Percentiles rank a stretch among this genome's conserved stretches.
Conservation (phyloP, 2,329 filamentous ascomycete species). For the Calonectria pauciramosa region DNA sequence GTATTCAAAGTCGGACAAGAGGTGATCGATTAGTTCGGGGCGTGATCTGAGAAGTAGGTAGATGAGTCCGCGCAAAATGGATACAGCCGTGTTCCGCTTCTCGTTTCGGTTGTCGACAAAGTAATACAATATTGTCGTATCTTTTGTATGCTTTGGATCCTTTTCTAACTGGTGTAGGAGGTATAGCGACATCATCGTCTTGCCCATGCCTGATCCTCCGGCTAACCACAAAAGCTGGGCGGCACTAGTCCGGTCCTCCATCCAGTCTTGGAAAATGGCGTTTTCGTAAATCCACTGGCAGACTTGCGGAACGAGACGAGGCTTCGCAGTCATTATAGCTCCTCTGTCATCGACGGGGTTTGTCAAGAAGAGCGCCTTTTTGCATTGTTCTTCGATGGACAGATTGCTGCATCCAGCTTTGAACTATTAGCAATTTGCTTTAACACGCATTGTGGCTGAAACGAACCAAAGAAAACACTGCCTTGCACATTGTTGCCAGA, state of each 20-base stretch:
- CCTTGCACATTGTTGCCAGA: neutral
- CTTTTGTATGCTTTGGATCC: neutral
- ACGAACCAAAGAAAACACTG: neutral
- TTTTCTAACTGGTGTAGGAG: neutral
- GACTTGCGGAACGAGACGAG: neutral
- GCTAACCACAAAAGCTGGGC: neutral
- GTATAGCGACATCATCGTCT: conserved; percentile 1
- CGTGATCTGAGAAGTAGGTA: neutral
- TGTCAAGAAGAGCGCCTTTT: neutral
- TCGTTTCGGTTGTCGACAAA: conserved; percentile 1
- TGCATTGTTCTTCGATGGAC: neutral
- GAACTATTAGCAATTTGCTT: too few relatives aligned
- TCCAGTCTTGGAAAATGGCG: neutral
- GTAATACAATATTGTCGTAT: neutral
- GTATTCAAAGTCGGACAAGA: neutral
- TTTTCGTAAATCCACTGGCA: conserved; percentile 1
- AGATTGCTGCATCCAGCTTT: neutral
- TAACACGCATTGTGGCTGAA: too few relatives aligned
- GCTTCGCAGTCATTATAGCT: neutral
- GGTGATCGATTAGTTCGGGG: neutral
- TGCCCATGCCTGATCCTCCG: neutral
- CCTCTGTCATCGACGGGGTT: neutral
- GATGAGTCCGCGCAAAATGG: neutral
- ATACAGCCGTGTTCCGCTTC: neutral
- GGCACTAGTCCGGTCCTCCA: neutral